Conservation (phyloP, 129 eudicot genomes). For the Pseudognaphalium luteoalbum region DNA sequence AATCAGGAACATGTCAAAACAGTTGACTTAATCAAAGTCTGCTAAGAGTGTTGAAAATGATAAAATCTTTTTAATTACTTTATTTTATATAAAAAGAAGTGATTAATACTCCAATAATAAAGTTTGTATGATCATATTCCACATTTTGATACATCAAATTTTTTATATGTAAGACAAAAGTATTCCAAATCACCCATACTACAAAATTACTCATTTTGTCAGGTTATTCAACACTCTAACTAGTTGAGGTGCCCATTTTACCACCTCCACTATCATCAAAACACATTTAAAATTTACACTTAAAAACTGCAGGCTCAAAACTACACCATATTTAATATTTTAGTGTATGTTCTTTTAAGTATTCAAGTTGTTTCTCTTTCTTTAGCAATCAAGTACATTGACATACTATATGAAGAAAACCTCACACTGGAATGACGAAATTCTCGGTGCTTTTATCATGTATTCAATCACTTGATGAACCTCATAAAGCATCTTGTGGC, state of each 20-base stretch:
- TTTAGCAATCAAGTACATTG: background rate
- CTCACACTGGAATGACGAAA: background rate
- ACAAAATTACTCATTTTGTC: background rate
- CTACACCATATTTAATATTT: no score
- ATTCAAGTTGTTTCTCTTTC: background rate
- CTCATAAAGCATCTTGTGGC: slow-evolving; percentile 5
- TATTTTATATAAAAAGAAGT: no score
- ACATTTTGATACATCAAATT: no score
- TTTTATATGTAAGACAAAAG: no score
- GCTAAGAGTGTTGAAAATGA: no score
- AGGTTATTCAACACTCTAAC: background rate
- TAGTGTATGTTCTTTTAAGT: background rate
- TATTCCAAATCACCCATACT: background rate
- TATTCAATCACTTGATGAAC: background rate
- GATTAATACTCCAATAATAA: no score
- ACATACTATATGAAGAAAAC: background rate
- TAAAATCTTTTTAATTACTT: no score
- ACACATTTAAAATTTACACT: background rate
- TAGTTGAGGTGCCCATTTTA: background rate
- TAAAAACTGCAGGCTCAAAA: background rate
- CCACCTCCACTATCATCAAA: background rate
- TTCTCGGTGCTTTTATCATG: background rate
- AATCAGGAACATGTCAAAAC: no score
- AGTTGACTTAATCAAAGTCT: no score
- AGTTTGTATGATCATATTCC: no score